Base-by-base conservation (phyloP, 148 eudicot genomes). In the Fagopyrum esculentum region DNA sequence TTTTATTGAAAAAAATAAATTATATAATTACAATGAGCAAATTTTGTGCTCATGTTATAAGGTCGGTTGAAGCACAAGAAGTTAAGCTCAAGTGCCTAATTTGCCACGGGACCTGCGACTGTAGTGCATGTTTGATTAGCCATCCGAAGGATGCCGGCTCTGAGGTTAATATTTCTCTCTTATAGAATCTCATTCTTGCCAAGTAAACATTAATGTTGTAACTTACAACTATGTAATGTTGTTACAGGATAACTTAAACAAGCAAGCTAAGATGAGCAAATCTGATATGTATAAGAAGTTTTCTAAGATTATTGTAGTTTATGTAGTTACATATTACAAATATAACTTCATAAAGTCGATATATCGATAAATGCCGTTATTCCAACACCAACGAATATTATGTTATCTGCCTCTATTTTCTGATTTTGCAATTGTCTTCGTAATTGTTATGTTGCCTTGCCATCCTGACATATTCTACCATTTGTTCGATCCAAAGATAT, bases 21-120 rank as follows among this genome's bases (percentile, higher is more conserved):
- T 22, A 22, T 22, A 22, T 22, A 22, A 22, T 22, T 22, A 22
- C 26, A 22, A 22, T 22, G 26, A 22, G 26, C 26, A 22, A 22
- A 22, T 22, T 22, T 22, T 22, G 26, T 22, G 26, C 26, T 17
- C 5, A 3, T 81, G 66, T 40, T 55, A 75, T 78, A 68, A 94
- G 98, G 89, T 64, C 63, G 45, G 64, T 66, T 71, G 86, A 82
- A 71, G 82, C 82, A 74, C 77, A 85, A 84, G 91, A 90, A 73
- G 80, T 95, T 48, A 81, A 81, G 80, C 57, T 52, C 55, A 76
- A 73, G 81, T 92, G 98, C 75, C 91, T 94, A 70, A 92, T 89
- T 80, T 95, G 99, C 80, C 79, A 77, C 57, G 87, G 82, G 80
- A 85, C 82, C 80, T 95, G 99, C 75, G 77, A 75, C 72, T 95